phyloP scores from a whole-genome alignment of 1,284 basidiomycete genomes.

The Bondarzewia mesenterica region DNA sequence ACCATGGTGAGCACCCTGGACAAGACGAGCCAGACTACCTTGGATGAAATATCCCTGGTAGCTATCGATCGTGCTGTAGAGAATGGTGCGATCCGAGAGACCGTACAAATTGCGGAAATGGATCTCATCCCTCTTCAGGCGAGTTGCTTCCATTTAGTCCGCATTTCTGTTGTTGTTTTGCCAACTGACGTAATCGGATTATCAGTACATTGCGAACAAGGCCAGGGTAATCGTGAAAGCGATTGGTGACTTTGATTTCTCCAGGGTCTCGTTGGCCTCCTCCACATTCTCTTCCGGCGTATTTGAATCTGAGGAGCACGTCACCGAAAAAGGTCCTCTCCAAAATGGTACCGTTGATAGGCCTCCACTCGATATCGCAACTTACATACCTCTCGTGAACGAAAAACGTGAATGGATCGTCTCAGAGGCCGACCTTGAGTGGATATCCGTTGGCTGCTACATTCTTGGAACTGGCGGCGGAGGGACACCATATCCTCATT shows the following conservation, averaged over 20 bases:
- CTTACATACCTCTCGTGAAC: background rate
- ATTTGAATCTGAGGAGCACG: no score
- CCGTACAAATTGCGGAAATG: background rate
- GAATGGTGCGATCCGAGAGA: background rate
- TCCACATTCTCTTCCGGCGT: no score
- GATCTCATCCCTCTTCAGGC: background rate
- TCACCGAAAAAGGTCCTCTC: background rate
- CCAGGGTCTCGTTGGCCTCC: background rate
- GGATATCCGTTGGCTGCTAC: background rate
- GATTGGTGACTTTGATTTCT: slow-evolving; percentile 30
- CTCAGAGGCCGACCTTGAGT: background rate
- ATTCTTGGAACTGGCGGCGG: slow-evolving; percentile 10
- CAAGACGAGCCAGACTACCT: background rate
- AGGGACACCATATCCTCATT: slow-evolving; percentile 15
- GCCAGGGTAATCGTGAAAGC: slow-evolving; percentile 38
- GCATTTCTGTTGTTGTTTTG: background rate
- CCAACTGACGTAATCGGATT: background rate
- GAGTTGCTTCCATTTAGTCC: background rate
- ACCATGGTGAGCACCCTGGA: background rate
- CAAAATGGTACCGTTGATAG: background rate
- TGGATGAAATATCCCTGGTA: background rate
- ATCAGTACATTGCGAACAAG: slow-evolving; percentile 45
- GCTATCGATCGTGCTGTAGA: background rate
- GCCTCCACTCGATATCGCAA: slow-evolving; percentile 17
- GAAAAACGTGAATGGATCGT: background rate